A percentile compares a stretch with the other conserved stretches of the same genome.
phyloP scores from a whole-genome alignment of 306 rosid genomes.

The Malus asiatica region DNA sequence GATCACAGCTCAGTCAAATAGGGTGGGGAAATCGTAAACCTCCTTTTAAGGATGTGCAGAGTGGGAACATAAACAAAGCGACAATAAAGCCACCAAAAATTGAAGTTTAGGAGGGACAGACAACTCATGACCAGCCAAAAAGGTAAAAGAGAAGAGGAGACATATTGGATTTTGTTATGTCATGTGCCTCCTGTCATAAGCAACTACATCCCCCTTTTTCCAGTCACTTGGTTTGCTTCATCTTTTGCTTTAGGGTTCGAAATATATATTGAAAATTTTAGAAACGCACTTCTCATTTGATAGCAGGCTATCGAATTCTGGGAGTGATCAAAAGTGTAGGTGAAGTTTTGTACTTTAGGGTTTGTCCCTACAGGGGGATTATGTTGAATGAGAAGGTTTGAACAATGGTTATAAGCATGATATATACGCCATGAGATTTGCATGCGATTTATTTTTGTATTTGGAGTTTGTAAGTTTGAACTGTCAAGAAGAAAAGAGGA shows the following conservation, averaged over 20 bases:
- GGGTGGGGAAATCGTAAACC: constrained; percentile 22
- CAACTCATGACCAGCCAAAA: constrained; percentile 45
- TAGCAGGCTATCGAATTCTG: constrained; percentile 7
- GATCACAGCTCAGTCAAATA: constrained; percentile 7
- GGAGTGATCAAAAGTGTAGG: constrained; percentile 8
- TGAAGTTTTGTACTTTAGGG: constrained; percentile 16
- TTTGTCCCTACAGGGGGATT: constrained; percentile 12
- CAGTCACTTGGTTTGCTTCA: constrained; percentile 6
- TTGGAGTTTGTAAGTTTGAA: background rate
- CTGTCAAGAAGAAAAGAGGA: too few relatives aligned
- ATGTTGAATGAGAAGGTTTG: background rate
- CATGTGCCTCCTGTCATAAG: constrained; percentile 44
- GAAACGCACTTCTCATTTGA: constrained; percentile 14
- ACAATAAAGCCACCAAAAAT: constrained; percentile 52
- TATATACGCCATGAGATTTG: background rate
- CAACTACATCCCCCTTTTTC: constrained; percentile 7
- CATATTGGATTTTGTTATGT: constrained; percentile 45
- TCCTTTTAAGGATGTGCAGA: constrained; percentile 38
- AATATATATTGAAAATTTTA: background rate
- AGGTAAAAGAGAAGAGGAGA: constrained; percentile 1
- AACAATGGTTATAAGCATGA: background rate
- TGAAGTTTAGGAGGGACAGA: constrained; percentile 43
- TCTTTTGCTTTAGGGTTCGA: constrained; percentile 5
- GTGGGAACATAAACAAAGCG: constrained; percentile 51
- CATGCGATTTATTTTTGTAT: background rate